Conservation (phyloP, 768 basidiomycete genomes). For the Clitopilus hobsonii region DNA sequence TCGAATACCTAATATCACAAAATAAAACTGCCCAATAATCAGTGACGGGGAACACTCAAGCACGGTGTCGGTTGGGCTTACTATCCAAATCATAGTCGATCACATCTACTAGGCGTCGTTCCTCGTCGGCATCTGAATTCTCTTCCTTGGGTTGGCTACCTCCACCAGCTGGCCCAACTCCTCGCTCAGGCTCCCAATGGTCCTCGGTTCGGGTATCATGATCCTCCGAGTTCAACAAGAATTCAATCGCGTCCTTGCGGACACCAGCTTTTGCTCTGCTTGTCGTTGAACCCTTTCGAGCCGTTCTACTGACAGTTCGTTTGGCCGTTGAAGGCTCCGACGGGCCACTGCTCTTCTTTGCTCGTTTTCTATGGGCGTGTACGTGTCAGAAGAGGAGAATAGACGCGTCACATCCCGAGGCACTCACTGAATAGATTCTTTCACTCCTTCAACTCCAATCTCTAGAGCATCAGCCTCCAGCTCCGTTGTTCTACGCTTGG, state of each 20-base stretch:
- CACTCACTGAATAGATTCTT: background rate
- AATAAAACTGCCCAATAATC: conserved; percentile 59
- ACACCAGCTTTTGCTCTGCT: too few species aligned
- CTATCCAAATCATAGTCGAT: background rate
- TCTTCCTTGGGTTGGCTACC: background rate
- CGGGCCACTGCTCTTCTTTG: background rate
- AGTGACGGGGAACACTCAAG: background rate
- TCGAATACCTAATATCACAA: conserved; percentile 74
- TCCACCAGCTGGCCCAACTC: background rate
- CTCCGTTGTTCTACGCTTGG: background rate
- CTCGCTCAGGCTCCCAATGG: background rate
- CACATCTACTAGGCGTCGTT: background rate
- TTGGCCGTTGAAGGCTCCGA: too few species aligned
- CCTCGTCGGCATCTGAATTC: background rate
- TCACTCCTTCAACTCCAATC: background rate
- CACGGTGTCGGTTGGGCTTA: background rate
- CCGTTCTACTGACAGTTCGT: too few species aligned
- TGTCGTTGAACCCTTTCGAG: too few species aligned
- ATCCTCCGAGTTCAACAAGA: too few species aligned
- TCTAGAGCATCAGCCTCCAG: background rate
- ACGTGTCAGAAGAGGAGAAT: too few species aligned
- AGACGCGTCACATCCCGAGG: background rate
- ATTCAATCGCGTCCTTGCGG: too few species aligned
- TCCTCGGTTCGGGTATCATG: too few species aligned
- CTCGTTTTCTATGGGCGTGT: background rate